Percentiles rank a stretch among this genome's conserved stretches.
Evolutionary conservation across 768 basidiomycete species (phyloP).

Genomic region (Tylopilus cervinicoccineus): DNA sequence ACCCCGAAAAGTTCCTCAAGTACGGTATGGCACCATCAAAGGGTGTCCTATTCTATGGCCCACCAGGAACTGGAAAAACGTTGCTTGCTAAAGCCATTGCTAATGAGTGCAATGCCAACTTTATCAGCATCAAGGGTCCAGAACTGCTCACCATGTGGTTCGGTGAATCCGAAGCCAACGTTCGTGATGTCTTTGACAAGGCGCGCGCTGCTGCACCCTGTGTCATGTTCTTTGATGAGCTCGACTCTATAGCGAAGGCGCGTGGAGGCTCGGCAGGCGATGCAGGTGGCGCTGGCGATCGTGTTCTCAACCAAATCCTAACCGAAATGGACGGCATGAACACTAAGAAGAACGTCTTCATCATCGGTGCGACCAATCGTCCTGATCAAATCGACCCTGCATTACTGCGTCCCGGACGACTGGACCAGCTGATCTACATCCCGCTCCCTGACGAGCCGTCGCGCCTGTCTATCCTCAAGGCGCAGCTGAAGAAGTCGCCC

Average conservation of each 20-base stretch:
- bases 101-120: slow-evolving; percentile 99
- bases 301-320: slow-evolving; percentile 94
- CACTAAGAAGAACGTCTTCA: slow-evolving; percentile 98
- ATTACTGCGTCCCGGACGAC: slow-evolving; percentile 92
- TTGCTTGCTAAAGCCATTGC: slow-evolving; percentile 98
- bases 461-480: slow-evolving; percentile 87
- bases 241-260: slow-evolving; percentile 98
- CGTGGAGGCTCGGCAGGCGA: slow-evolving; percentile 85
- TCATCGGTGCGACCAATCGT: slow-evolving; percentile 95
- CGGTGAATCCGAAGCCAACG: slow-evolving; percentile 99
- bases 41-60: slow-evolving; percentile 99
- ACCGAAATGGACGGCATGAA: slow-evolving; percentile 99
- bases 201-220: slow-evolving; percentile 98
- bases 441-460: slow-evolving; percentile 94
- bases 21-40: slow-evolving; percentile 99
- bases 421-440: slow-evolving; percentile 99
- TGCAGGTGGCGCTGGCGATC: slow-evolving; percentile 94
- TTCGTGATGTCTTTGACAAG: slow-evolving; percentile 99
- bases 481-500: slow-evolving; percentile 89
- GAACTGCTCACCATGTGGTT: slow-evolving; percentile 99
- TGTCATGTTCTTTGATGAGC: slow-evolving; percentile 99
- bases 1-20: slow-evolving; percentile 99
- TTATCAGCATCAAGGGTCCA: slow-evolving; percentile 99
- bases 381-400: slow-evolving; percentile 95
- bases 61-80: slow-evolving; percentile 99